Evolutionary conservation across 1,139 yeast genomes (phyloP), one percentile per base, ranked within the genome.

Genomic region (Keqinozyma sinolaborantium): DNA sequence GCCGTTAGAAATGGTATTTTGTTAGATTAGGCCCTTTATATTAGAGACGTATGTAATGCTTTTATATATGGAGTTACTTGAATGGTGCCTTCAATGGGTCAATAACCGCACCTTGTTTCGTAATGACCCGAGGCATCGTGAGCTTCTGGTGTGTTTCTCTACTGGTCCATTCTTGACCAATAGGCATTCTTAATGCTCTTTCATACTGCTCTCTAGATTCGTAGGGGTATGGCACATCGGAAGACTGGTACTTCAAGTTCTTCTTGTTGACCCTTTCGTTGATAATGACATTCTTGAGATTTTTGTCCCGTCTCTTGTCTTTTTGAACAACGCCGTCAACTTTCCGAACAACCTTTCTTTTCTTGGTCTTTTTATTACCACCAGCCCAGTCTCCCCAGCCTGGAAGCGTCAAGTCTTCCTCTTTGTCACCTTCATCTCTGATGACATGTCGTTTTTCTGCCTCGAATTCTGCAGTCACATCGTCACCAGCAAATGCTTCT

Each of bases 401-500:
- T 3, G 97, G 97, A 31, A 90, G 60, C 0, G 95, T 83, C 32
- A 82, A 61, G 53, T 90, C 96, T 39, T 83, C 82, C 47, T 82
- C 88, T 53, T 86, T 73, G 56, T 92, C 97, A 38, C 79, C 97
- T 58, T 92, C 97, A 29, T 83, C 92, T 31, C 64, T 73, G 5
- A 73, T 67, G n/a, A 74, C 74, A 42, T 75, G 70, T 36, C 67
- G 66, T 62, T 92, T 92, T 45, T 85, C 95, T 14, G 71, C 78
- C 39, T 73, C 75, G 52, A 88, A 88, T 44, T 88, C 95, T 13
- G 73, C 72, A 14, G 82, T 83, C n/a, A 79, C 83, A 51, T 92
- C 94, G 58, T 92, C 99, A 15, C 97, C 97, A 2, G 97, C 97
- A 69, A 92, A 92, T 0, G 98, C 98, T 50, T 90, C 83, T 41